Base-by-base conservation (phyloP, 1,139 yeast species). In the Taphrina confusa region DNA sequence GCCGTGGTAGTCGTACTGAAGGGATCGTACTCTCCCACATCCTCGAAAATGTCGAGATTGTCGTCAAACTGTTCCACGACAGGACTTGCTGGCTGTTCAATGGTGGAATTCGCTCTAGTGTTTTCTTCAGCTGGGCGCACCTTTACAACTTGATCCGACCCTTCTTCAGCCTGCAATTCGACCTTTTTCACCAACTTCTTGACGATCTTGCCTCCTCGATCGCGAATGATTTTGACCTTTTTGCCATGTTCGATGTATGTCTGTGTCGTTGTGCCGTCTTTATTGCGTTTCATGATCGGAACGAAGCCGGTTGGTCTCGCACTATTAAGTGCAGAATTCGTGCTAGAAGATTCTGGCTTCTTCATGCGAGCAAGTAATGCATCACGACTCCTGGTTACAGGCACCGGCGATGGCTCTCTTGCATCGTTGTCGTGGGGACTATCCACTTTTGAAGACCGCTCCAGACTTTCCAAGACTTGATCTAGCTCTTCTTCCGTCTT, bases 401-500 rank as follows among this genome's bases (percentile, higher is more conserved):
- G 25, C 3, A 12, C 20, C 50, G 33, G 12, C 20, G 18, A 8
- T 22, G 50, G 18, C 33, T 27, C 36, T 12, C 39, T 34, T n/a
- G 39, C 22, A 11, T 40, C 23, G 4, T 36, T 42, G 6, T 31
- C 28, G 20, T 33, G 33, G 3, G 18, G 20, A 4, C 20, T 33
- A 23, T 47, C 42, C 4, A 22, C 54, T 18, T 47, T 37, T 16
- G 39, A 30, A 4, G 4, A 9, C 22, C 22, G 9, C 11, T 46
- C 51, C 27, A 46, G 25, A n/a, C 9, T 45, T 3, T 47, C 31
- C 47, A 47, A 31, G 20, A 31, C 52, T 34, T 22, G 42, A 20
- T 47, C 52, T 28, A 47, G 52, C n/a, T 34, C 54, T 23, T 40
- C 58, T 31, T 57, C 47, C n/a, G 57, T 8, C 36, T 40, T n/a